phyloP scores from a whole-genome alignment of 2,329 filamentous ascomycete genomes.

The Claviceps fusiformis region DNA sequence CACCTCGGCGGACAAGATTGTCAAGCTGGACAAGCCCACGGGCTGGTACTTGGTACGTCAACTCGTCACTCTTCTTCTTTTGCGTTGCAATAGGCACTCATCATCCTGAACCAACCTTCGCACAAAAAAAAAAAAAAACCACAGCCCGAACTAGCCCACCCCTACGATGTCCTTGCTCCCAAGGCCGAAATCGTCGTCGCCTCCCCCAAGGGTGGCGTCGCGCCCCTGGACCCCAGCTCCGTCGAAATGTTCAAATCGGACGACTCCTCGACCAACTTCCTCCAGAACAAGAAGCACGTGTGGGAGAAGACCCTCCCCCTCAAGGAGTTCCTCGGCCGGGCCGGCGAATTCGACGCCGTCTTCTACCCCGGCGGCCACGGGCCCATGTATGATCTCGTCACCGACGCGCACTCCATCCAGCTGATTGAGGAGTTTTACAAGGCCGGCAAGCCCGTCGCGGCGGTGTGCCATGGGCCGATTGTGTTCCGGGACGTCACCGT shows the following conservation, averaged over 20 bases:
- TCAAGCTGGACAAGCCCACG: slow-evolving; percentile 37
- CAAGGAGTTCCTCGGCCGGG: slow-evolving; percentile 38
- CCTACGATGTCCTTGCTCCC: slow-evolving; percentile 42
- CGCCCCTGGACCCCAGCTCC: slow-evolving; percentile 47
- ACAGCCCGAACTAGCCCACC: slow-evolving; percentile 51
- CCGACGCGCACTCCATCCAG: slow-evolving; percentile 40
- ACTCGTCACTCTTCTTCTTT: too few relatives aligned
- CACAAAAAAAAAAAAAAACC: background rate
- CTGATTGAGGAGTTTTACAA: slow-evolving; percentile 50
- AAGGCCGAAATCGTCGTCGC: slow-evolving; percentile 42
- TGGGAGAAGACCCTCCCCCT: slow-evolving; percentile 53
- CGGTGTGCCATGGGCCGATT: slow-evolving; percentile 57
- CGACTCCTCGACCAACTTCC: slow-evolving; percentile 36
- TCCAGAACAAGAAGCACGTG: slow-evolving; percentile 38
- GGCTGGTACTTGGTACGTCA: slow-evolving; percentile 55
- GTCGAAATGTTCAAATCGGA: slow-evolving; percentile 42
- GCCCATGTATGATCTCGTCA: slow-evolving; percentile 54
- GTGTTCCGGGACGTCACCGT: slow-evolving; percentile 45
- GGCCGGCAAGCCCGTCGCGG: slow-evolving; percentile 47
- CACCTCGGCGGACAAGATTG: slow-evolving; percentile 44
- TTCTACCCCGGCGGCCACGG: slow-evolving; percentile 46
- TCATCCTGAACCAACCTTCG: background rate
- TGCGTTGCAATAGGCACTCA: too few relatives aligned
- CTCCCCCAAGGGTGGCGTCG: slow-evolving; percentile 47
- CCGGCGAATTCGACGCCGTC: slow-evolving; percentile 48